Evolutionary conservation across 176 grass and related monocot genomes (phyloP).

Genomic region (Musa beccarii): DNA sequence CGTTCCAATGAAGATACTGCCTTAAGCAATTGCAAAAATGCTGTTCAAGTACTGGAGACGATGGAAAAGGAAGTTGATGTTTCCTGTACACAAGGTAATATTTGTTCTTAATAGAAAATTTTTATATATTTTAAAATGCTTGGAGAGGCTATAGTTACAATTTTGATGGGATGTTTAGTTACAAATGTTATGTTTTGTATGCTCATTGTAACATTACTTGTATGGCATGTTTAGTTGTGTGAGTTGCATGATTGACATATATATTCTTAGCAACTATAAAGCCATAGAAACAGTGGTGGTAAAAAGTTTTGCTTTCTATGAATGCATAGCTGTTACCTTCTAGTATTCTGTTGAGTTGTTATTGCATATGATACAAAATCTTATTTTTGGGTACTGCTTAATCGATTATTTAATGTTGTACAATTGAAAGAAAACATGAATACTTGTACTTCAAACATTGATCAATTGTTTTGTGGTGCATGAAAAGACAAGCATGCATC

Average conservation of each 20-base stretch:
- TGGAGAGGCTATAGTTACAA: not conserved
- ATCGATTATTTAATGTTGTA: not conserved
- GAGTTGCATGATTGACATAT: too few species aligned
- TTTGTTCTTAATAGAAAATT: not conserved
- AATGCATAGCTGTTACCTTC: too few species aligned
- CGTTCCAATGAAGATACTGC: conserved; percentile 65
- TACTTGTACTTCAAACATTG: not conserved
- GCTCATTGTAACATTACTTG: too few species aligned
- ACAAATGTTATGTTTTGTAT: too few species aligned
- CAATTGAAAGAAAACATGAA: not conserved
- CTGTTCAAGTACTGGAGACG: conserved; percentile 53
- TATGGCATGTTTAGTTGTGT: too few species aligned
- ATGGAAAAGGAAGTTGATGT: conserved; percentile 63
- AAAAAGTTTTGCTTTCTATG: too few species aligned
- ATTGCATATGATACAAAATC: too few species aligned
- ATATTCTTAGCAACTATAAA: too few species aligned
- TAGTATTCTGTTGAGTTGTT: too few species aligned
- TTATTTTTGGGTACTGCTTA: not conserved
- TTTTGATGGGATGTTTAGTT: not conserved
- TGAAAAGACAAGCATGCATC: not conserved
- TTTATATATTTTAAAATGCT: not conserved
- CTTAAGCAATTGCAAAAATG: conserved; percentile 61
- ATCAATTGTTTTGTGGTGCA: not conserved
- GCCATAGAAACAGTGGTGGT: too few species aligned
- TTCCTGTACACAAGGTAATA: conserved; percentile 52